Percentiles rank a stretch among this genome's conserved stretches.
These are phyloP conservation scores for Bacidia gigantensis DNA, from an alignment of 495 filamentous ascomycete genomes.

Conservation along the genomic window DNA sequence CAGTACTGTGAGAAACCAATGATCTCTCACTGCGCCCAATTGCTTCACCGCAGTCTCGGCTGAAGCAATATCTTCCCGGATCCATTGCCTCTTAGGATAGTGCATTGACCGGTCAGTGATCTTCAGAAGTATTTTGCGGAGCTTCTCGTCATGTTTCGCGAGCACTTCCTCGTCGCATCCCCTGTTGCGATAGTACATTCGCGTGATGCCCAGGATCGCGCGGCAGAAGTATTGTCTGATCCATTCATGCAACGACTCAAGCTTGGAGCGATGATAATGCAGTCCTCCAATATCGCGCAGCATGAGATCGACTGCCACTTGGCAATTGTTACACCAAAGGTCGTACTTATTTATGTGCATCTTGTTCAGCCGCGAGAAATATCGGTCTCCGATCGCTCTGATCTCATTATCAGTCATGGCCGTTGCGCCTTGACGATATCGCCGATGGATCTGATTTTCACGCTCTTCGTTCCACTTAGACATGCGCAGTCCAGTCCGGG, in stretches of 20 bases:
- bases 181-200: conserved; percentile 3
- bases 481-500: conserved; percentile 7
- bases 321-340: conserved; percentile 11
- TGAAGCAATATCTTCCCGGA: conserved; percentile 2
- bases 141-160: conserved; percentile 1
- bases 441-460: conserved; percentile 3
- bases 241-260: conserved; percentile 8
- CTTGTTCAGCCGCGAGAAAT: conserved; percentile 7
- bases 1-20: conserved; percentile 8
- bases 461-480: conserved; percentile 8
- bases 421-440: conserved; percentile 8
- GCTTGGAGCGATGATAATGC: conserved; percentile 6
- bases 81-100: conserved; percentile 12
- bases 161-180: conserved; percentile 7
- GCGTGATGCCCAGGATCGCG: background rate
- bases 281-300: conserved; percentile 12
- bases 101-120: conserved; percentile 5
- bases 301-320: conserved; percentile 7
- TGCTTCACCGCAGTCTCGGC: conserved; percentile 3
- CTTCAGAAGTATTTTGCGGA: conserved; percentile 1
- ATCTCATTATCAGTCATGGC: conserved; percentile 11
- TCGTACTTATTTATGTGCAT: conserved; percentile 12
- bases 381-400: conserved; percentile 4
- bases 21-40: conserved; percentile 4
- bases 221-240: conserved; percentile 5